Evolutionary conservation across 2,329 filamentous ascomycete species (phyloP).

Genomic region (Nemania diffusa): DNA sequence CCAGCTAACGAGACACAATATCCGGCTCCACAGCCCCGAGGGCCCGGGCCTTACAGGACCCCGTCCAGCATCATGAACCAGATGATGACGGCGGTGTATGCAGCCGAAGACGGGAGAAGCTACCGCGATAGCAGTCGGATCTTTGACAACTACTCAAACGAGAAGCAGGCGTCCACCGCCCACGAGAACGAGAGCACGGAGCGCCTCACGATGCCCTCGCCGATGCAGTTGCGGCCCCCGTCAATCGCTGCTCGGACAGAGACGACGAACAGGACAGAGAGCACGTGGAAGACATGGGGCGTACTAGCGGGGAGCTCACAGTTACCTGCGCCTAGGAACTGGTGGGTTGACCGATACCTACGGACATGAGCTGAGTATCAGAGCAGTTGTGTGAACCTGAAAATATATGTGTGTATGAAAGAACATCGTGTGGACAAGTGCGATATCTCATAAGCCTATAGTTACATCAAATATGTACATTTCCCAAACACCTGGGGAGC

Average conservation of each 20-base stretch:
- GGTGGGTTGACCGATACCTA: constrained; percentile 29
- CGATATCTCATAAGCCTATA: constrained; percentile 1
- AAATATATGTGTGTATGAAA: too few relatives aligned
- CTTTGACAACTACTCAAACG: constrained; percentile 17
- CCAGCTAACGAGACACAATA: constrained; percentile 7
- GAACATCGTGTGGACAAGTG: constrained; percentile 7
- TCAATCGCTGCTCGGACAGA: constrained; percentile 27
- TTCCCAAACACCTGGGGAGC: not conserved
- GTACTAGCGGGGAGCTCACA: constrained; percentile 19
- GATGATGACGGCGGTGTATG: constrained; percentile 26
- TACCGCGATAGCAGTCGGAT: constrained; percentile 12
- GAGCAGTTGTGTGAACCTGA: not conserved
- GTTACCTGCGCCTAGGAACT: constrained; percentile 5
- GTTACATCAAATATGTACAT: not conserved
- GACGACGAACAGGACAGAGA: constrained; percentile 14
- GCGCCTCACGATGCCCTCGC: constrained; percentile 15
- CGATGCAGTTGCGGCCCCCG: constrained; percentile 6
- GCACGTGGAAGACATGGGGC: constrained; percentile 31
- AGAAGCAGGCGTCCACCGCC: constrained; percentile 7
- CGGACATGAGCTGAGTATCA: constrained; percentile 2
- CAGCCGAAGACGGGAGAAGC: constrained; percentile 20
- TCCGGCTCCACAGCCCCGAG: not conserved
- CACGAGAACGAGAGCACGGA: constrained; percentile 19
- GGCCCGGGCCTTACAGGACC: constrained; percentile 3
- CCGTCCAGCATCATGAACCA: constrained; percentile 32